Evolutionary conservation across 352 stramenopile species (phyloP), one percentile per base, ranked within the genome.

Genomic region (Phytopythium chamaehyphon): DNA sequence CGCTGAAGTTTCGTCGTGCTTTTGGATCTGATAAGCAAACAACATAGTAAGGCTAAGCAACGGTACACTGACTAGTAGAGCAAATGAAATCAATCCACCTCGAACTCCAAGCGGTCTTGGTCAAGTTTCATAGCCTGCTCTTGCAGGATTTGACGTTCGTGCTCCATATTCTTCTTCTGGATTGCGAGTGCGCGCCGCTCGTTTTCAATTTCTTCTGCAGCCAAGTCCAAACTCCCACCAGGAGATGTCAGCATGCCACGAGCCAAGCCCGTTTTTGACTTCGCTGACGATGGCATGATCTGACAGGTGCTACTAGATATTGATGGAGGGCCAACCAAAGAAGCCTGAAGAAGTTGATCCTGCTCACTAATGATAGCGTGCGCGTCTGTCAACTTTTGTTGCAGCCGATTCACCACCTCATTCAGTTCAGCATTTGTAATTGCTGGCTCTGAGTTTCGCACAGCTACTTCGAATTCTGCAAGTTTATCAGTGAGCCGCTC

Each of bases 281-380:
- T 54, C 12, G 9, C 26, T 19, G 22, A 10, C n/a, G 1, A 8
- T 9, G 33, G 6, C 11, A 38, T 43, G 10, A 15, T 23, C 38
- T 40, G 3, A 39, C 26, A 5, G 26, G 35, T 16, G 8, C 40
- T 39, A 16, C 40, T 28, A 6, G 31, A 51, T 23, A 31, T 38
- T 2, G 36, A 46, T 6, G 36, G 10, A n/a, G 35, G 39, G 22
- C 36, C 39, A 15, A 54, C 19, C 40, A 91, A 40, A 10, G 77
- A 82, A 12, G 77, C 80, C 64, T 91, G 80, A 31, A 91, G 54
- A 23, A 91, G 57, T 44, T 83, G 69, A 43, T 91, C 77, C 54
- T 91, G 80, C 44, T 91, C 77, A 0, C 58, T 53, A 24, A 91
- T 83, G 54, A 91, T 73, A 6, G 46, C 55, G 22, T 89, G 69